Evolutionary conservation across 208 protist species (phyloP).

Genomic region (Wallacemonas rigidus): DNA sequence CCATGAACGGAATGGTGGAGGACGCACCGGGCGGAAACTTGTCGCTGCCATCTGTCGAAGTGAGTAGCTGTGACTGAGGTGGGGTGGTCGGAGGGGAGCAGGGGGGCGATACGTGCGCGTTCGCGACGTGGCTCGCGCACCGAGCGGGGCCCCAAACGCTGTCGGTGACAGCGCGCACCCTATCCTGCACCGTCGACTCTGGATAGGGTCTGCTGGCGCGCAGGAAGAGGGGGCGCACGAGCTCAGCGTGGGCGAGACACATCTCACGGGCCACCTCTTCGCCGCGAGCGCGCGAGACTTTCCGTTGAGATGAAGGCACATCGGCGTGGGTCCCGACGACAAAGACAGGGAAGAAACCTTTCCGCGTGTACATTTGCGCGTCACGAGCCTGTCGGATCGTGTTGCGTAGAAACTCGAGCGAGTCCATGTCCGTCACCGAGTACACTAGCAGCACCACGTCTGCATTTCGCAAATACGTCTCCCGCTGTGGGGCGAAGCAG

Average conservation of each 20-base stretch:
- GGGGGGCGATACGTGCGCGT: too few species aligned
- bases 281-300: not conserved
- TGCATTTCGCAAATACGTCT: constrained; percentile 53
- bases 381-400: constrained; percentile 40
- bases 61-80: too few species aligned
- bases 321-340: constrained; percentile 62
- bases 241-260: constrained; percentile 5
- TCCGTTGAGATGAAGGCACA: not conserved
- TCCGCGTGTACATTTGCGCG: constrained; percentile 19
- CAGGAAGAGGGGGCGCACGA: constrained; percentile 7
- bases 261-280: constrained; percentile 13
- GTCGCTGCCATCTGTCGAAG: not conserved
- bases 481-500: constrained; percentile 49
- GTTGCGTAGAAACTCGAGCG: constrained; percentile 32
- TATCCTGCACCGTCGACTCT: not conserved
- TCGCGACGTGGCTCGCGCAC: too few species aligned
- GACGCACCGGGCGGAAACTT: not conserved
- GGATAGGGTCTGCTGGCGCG: not conserved
- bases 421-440: constrained; percentile 44
- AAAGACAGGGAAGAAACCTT: constrained; percentile 41
- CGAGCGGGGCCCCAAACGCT: not conserved
- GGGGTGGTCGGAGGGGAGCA: too few species aligned
- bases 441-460: constrained; percentile 69
- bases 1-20: constrained; percentile 8
- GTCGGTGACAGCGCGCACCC: not conserved